phyloP scores from a whole-genome alignment of 148 eudicot genomes.

The Silene uniflora region DNA sequence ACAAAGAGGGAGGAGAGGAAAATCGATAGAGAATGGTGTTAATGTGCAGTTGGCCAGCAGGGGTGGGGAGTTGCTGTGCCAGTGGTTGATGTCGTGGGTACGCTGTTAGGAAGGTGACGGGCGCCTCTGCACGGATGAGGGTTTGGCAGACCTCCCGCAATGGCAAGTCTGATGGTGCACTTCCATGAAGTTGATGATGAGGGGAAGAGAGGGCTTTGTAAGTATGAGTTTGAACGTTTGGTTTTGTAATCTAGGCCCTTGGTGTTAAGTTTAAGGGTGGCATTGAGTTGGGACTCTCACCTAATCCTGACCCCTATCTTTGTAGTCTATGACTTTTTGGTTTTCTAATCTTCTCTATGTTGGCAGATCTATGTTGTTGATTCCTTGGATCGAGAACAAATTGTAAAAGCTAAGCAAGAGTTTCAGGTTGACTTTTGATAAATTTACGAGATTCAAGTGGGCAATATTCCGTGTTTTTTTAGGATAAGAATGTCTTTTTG shows the following conservation, averaged over 20 bases:
- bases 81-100: not conserved
- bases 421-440: constrained; percentile 61
- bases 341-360: constrained; percentile 7
- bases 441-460: constrained; percentile 11
- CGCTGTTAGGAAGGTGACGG: not conserved
- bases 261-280: not conserved
- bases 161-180: not conserved
- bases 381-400: constrained; percentile 95
- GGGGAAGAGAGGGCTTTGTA: not conserved
- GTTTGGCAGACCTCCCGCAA: not conserved
- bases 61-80: not conserved
- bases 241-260: not conserved
- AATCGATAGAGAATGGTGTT: not conserved
- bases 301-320: not conserved
- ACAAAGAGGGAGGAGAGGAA: not conserved
- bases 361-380: constrained; percentile 97
- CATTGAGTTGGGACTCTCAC: not conserved
- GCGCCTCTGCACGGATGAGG: not conserved
- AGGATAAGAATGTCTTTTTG: not conserved
- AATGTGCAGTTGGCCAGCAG: not conserved
- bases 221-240: not conserved
- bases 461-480: constrained; percentile 7
- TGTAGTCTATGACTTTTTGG: not conserved
- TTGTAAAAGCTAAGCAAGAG: constrained; percentile 85
- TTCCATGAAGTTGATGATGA: not conserved